These are phyloP conservation scores for Lunasporangiospora selenospora DNA, from an alignment of 192 early-diverging fungal genomes.

Conservation along the genomic window DNA sequence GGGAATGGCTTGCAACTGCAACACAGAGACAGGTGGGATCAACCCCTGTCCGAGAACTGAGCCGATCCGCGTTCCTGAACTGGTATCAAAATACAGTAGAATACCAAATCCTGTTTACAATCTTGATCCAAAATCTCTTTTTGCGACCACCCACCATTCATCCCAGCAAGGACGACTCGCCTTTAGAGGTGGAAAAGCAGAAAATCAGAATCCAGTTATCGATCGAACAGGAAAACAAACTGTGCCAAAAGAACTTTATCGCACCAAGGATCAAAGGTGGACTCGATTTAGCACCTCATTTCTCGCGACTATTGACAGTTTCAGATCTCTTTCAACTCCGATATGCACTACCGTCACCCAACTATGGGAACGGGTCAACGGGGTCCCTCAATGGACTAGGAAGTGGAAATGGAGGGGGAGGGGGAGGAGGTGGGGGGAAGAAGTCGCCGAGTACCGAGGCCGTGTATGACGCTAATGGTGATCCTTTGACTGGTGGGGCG, in stretches of 20 bases:
- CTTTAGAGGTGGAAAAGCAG: too few relatives aligned
- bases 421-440: background rate
- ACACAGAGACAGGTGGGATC: slow-evolving; percentile 9
- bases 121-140: slow-evolving; percentile 43
- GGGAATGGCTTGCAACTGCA: slow-evolving; percentile 30
- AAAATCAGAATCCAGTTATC: slow-evolving; percentile 16
- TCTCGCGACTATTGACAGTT: slow-evolving; percentile 44
- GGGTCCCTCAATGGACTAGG: slow-evolving; percentile 13
- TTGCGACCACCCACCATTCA: slow-evolving; percentile 22
- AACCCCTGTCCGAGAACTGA: slow-evolving; percentile 22
- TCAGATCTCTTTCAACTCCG: slow-evolving; percentile 51
- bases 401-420: background rate
- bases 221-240: slow-evolving; percentile 26
- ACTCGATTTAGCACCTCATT: slow-evolving; percentile 23
- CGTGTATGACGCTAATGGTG: too few relatives aligned
- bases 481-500: too few relatives aligned
- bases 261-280: slow-evolving; percentile 37
- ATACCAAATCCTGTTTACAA: slow-evolving; percentile 38
- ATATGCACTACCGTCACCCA: slow-evolving; percentile 32
- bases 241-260: slow-evolving; percentile 35
- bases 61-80: slow-evolving; percentile 36
- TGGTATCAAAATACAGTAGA: slow-evolving; percentile 45
- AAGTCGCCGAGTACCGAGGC: too few relatives aligned
- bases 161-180: background rate
- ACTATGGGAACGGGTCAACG: slow-evolving; percentile 7